Evolutionary conservation across 73 alveolate species (phyloP).

Genomic region (Diophrys appendiculata): DNA sequence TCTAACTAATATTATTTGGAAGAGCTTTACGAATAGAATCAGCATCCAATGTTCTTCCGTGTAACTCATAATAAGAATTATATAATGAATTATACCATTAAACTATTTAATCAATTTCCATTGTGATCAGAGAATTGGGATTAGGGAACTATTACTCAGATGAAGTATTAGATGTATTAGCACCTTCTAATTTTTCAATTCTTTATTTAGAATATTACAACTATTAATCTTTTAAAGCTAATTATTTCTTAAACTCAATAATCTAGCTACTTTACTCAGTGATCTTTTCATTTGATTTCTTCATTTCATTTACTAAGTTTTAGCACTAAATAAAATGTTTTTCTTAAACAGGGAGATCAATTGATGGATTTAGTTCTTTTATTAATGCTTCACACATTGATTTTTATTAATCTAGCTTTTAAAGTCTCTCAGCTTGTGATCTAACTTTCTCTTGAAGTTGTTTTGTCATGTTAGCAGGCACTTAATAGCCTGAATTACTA

Average conservation of each 20-base stretch:
- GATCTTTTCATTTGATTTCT: constrained; percentile 7
- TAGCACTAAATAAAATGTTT: too few species aligned
- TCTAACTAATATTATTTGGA: too few species aligned
- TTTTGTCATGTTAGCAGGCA: constrained; percentile 35
- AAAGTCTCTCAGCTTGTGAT: constrained; percentile 74
- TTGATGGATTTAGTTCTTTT: constrained; percentile 68
- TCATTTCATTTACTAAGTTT: constrained; percentile 52
- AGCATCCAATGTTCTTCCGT: too few species aligned
- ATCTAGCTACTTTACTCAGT: constrained; percentile 17
- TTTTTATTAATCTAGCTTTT: constrained; percentile 69
- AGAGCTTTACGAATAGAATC: too few species aligned
- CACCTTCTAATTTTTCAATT: constrained; percentile 21
- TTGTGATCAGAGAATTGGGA: neutral
- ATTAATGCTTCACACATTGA: constrained; percentile 73
- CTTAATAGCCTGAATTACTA: too few species aligned
- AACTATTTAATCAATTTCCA: too few species aligned
- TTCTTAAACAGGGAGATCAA: constrained; percentile 75
- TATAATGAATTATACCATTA: too few species aligned
- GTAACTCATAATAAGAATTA: neutral
- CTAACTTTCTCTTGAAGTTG: constrained; percentile 80
- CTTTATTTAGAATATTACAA: constrained; percentile 26
- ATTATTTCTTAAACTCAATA: constrained; percentile 27
- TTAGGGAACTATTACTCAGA: constrained; percentile 4
- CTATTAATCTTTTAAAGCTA: constrained; percentile 36
- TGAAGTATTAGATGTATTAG: constrained; percentile 9